Evolutionary conservation across 2,329 filamentous ascomycete species (phyloP).

Genomic region (Aspergillus neoniger): DNA sequence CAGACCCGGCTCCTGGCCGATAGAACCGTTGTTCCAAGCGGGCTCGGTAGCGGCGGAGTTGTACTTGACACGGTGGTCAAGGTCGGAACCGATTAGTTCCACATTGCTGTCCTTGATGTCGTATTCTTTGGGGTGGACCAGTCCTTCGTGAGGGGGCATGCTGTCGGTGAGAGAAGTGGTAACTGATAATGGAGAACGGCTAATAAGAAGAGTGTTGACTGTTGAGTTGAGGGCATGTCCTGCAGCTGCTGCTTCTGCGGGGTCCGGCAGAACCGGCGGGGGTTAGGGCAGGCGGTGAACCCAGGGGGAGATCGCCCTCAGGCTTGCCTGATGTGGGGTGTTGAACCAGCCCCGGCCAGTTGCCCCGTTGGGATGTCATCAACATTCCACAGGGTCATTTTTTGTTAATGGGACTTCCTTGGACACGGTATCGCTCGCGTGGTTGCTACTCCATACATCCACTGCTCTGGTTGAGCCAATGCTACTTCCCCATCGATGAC

Average conservation of each 20-base stretch:
- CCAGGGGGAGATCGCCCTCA: not conserved
- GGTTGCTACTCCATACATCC: not conserved
- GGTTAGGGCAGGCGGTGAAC: not conserved
- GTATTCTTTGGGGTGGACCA: conserved; percentile 65
- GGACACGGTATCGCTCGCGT: not conserved
- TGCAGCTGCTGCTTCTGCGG: not conserved
- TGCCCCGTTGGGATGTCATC: not conserved
- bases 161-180: not conserved
- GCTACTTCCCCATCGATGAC: too few relatives aligned
- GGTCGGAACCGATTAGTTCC: conserved; percentile 63
- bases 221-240: not conserved
- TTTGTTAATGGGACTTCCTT: not conserved
- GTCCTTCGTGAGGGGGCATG: conserved; percentile 64
- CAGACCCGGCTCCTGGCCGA: conserved; percentile 58
- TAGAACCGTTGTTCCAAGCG: conserved; percentile 63
- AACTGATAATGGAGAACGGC: too few relatives aligned
- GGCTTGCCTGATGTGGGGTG: not conserved
- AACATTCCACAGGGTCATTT: not conserved
- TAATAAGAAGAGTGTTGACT: not conserved
- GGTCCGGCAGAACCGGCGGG: not conserved
- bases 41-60: conserved; percentile 66
- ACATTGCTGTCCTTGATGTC: conserved; percentile 70
- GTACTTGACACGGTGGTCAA: conserved; percentile 70
- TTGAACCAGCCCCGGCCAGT: not conserved
- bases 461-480: not conserved